Conservation (phyloP, 73 alveolate genomes). For the Paramecium sexaurelia region DNA sequence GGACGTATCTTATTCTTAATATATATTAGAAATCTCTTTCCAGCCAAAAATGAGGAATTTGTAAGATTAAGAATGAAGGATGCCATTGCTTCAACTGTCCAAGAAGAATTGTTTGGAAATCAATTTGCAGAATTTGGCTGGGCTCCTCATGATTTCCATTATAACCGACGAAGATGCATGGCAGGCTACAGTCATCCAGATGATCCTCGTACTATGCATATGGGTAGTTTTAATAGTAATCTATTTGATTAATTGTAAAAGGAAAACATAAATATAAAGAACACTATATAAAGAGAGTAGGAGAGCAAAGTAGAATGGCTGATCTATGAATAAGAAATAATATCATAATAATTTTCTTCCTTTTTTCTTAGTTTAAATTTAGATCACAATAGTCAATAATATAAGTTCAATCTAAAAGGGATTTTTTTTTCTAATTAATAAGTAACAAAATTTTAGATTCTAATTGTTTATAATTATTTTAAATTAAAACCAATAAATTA, state of each 20-base stretch:
- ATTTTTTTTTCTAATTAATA: no score
- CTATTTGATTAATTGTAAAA: background rate
- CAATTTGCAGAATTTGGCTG: slow-evolving; percentile 65
- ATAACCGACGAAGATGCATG: slow-evolving; percentile 63
- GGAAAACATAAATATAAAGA: slow-evolving; percentile 68
- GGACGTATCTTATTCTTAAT: slow-evolving; percentile 19
- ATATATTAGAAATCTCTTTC: background rate
- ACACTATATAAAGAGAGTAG: slow-evolving; percentile 63
- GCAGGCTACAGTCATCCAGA: slow-evolving; percentile 64
- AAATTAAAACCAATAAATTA: background rate
- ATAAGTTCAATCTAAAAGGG: no score
- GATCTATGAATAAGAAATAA: background rate
- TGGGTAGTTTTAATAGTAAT: slow-evolving; percentile 56
- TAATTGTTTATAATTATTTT: no score
- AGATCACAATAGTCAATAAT: no score
- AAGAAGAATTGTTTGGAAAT: slow-evolving; percentile 67
- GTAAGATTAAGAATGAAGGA: slow-evolving; percentile 68
- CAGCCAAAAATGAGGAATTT: slow-evolving; percentile 65
- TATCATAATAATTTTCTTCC: no score
- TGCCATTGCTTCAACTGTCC: slow-evolving; percentile 65
- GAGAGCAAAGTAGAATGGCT: slow-evolving; percentile 44
- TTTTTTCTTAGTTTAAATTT: no score
- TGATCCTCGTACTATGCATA: slow-evolving; percentile 65
- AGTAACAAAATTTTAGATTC: no score
- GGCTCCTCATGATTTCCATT: slow-evolving; percentile 67